Conservation (phyloP, 306 rosid species). For the Astragalus membranaceus region DNA sequence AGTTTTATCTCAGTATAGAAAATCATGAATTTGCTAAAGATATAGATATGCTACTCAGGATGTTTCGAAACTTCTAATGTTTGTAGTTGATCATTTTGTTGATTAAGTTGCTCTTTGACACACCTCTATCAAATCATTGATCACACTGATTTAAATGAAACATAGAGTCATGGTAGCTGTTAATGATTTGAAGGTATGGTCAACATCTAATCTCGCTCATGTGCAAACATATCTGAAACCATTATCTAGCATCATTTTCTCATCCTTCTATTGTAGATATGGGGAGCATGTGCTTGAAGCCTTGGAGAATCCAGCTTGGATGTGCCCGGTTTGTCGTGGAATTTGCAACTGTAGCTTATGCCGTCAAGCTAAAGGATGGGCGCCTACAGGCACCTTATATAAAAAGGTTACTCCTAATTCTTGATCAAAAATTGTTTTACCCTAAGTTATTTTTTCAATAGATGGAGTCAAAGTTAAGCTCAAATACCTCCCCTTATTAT, state of each 20-base stretch:
- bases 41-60: not conserved
- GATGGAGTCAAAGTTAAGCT: conserved; percentile 13
- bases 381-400: conserved; percentile 73
- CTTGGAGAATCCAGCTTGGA: conserved; percentile 58
- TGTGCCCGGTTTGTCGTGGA: conserved; percentile 89
- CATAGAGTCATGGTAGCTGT: not conserved
- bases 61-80: not conserved
- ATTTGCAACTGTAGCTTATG: conserved; percentile 98
- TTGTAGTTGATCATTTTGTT: not conserved
- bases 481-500: conserved; percentile 16
- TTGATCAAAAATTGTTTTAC: conserved; percentile 8
- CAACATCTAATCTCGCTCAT: not conserved
- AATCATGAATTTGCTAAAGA: not conserved
- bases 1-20: not conserved
- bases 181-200: not conserved
- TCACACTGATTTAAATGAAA: not conserved
- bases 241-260: not conserved
- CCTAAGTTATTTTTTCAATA: not conserved
- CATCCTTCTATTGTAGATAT: conserved; percentile 41
- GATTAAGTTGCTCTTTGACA: not conserved
- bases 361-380: conserved; percentile 86
- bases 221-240: not conserved
- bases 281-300: conserved; percentile 97
- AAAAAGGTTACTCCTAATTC: conserved; percentile 52
- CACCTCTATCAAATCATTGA: not conserved